Evolutionary conservation across 306 rosid genomes (phyloP), one percentile per base, ranked within the genome.

Genomic region (Ziziphus jujuba): DNA sequence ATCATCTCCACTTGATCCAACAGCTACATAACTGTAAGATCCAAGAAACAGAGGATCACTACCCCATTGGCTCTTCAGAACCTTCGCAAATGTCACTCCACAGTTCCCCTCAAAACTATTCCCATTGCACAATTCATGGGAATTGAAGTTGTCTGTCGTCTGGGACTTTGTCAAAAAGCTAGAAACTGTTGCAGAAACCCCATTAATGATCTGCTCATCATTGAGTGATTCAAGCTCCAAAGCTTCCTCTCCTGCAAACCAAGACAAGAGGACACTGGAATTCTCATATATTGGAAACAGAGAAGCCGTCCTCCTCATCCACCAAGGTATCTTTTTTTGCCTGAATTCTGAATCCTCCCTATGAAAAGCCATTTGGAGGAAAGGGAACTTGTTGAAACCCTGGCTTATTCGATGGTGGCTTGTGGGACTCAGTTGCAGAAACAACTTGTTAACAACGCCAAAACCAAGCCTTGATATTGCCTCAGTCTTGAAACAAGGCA

Each of bases 191-290:
- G 89, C 63, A 28, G 95, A 75, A 72, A 87, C 95, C 51, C 93
- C 98, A 57, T 61, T 75, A 38, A 82, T 65, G 70, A 92, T 86
- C 74, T 89, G 91, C 36, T 92, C 91, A 31, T 87, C 95, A 21
- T 65, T 34, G 21, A 92, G 90, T 67, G 82, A 77, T 73, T 89
- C 98, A 15, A 92, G 91, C 62, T 84, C 86, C 19, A 87, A 68
- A 58, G 96, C 98, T 75, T 92, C 98, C 28, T 87, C 79, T 38
- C 98, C 98, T 31, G 87, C 95, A 74, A 89, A 92, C 98, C 98
- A 92, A 19, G 92, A 73, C 11, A 89, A n/a, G 4, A 92, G 84
- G 38, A 92, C 92, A 15, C 77, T 77, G 6, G 98, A 92, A 14
- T 84, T 78, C 67, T 78, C 81, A 70, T 89, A 84, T 28, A 89